Percentiles rank a stretch among this genome's conserved stretches.
Evolutionary conservation across 2,329 filamentous ascomycete genomes (phyloP).

Genomic region (Plectosphaerella sp.): DNA sequence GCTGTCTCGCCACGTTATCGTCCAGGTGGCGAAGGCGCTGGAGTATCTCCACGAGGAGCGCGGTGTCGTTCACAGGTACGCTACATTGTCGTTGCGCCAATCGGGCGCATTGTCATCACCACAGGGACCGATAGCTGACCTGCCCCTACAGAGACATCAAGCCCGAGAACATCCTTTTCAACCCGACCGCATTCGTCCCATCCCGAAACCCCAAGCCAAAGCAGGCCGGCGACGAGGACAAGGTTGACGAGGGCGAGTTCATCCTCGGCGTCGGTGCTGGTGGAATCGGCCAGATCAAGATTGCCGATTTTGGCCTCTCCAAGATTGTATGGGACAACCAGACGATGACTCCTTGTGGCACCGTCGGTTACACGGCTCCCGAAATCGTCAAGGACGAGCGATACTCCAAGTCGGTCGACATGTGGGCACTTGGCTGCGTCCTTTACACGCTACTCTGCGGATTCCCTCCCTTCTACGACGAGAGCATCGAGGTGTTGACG

Average conservation of each 20-base stretch:
- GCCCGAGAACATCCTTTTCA: slow-evolving; percentile 94
- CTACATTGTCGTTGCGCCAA: too few relatives aligned
- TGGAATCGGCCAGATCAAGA: slow-evolving; percentile 92
- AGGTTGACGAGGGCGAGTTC: slow-evolving; percentile 94
- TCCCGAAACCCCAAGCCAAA: slow-evolving; percentile 76
- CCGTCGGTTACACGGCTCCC: slow-evolving; percentile 94
- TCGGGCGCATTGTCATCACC: background rate
- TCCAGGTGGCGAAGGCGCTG: slow-evolving; percentile 89
- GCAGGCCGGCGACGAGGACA: slow-evolving; percentile 90
- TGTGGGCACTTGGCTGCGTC: slow-evolving; percentile 98
- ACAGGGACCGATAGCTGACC: background rate
- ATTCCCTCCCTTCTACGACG: slow-evolving; percentile 97
- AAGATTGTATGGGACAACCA: slow-evolving; percentile 98
- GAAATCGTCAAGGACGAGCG: slow-evolving; percentile 99
- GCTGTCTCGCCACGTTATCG: slow-evolving; percentile 88
- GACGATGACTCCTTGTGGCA: slow-evolving; percentile 99
- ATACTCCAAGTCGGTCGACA: slow-evolving; percentile 98
- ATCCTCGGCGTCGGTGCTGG: slow-evolving; percentile 75
- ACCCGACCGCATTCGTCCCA: slow-evolving; percentile 76
- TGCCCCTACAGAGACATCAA: slow-evolving; percentile 76
- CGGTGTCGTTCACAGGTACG: slow-evolving; percentile 97
- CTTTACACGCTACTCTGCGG: slow-evolving; percentile 95
- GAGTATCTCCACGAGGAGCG: slow-evolving; percentile 92
- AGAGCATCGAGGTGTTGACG: slow-evolving; percentile 93
- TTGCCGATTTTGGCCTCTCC: slow-evolving; percentile 94